These are phyloP conservation scores for Dittrichia graveolens DNA, from an alignment of 129 eudicot species.

Conservation along the genomic window DNA sequence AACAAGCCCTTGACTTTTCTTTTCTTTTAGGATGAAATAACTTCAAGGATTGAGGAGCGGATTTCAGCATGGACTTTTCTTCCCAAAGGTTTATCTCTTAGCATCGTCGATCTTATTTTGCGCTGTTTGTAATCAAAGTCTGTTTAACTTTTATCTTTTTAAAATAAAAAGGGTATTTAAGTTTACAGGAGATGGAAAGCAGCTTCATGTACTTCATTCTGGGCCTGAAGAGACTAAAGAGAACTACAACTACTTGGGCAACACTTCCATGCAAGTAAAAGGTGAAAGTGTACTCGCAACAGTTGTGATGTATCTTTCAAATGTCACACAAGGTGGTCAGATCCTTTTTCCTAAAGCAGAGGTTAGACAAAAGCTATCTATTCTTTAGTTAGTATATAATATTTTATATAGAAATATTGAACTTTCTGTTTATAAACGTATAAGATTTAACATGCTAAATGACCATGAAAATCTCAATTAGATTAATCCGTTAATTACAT, in stretches of 20 bases:
- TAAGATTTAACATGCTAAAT: background rate
- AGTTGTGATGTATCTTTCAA: constrained; percentile 78
- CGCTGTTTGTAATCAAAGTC: constrained; percentile 3
- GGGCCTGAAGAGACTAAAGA: constrained; percentile 53
- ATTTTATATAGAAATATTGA: background rate
- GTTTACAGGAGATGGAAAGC: constrained; percentile 58
- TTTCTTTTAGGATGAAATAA: constrained; percentile 59
- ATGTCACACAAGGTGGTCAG: constrained; percentile 78
- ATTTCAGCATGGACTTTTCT: constrained; percentile 96
- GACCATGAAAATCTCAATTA: background rate
- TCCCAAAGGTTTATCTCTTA: constrained; percentile 58
- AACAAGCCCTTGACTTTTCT: background rate
- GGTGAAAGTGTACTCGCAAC: constrained; percentile 69
- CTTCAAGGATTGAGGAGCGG: constrained; percentile 60
- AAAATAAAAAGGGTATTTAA: background rate
- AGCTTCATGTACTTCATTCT: constrained; percentile 49
- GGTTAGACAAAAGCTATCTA: constrained; percentile 42
- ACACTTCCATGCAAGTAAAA: constrained; percentile 28
- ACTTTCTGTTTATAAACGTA: background rate
- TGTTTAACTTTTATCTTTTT: background rate
- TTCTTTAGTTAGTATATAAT: background rate
- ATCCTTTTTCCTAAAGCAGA: constrained; percentile 72
- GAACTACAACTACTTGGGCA: constrained; percentile 47
- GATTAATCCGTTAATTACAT: background rate
- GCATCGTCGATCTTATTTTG: background rate